These are phyloP conservation scores for Rheum nobile DNA, from an alignment of 148 eudicot species.

Conservation along the genomic window DNA sequence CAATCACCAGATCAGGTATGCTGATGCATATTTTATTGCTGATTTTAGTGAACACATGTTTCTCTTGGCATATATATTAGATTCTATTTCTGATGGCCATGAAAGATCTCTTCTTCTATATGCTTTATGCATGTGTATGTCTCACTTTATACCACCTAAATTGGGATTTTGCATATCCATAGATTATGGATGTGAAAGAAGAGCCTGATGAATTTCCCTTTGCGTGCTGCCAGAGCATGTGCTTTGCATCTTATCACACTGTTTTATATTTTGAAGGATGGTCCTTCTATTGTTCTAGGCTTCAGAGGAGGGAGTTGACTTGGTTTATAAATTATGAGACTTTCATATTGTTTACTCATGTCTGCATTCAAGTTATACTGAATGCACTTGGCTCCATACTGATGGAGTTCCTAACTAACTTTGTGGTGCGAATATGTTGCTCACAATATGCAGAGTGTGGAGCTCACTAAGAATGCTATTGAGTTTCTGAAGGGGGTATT, in stretches of 20 bases:
- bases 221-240: background rate
- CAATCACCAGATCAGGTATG: constrained; percentile 77
- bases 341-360: background rate
- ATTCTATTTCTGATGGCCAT: background rate
- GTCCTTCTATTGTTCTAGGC: background rate
- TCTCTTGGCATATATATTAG: background rate
- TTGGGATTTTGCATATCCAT: background rate
- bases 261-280: background rate
- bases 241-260: background rate
- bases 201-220: background rate
- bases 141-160: background rate
- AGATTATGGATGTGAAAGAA: background rate
- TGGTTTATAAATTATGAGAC: background rate
- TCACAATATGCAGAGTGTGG: constrained; percentile 25
- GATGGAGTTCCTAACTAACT: background rate
- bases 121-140: background rate
- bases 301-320: background rate
- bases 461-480: constrained; percentile 28
- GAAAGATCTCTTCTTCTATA: background rate
- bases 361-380: background rate
- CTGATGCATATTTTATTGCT: background rate
- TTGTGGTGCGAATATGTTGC: constrained; percentile 6
- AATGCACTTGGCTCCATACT: background rate
- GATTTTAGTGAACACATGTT: background rate
- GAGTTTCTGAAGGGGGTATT: constrained; percentile 30